Evolutionary conservation across 78 protist genomes (phyloP), one percentile per base, ranked within the genome.

Genomic region (Andalucia godoyi): DNA sequence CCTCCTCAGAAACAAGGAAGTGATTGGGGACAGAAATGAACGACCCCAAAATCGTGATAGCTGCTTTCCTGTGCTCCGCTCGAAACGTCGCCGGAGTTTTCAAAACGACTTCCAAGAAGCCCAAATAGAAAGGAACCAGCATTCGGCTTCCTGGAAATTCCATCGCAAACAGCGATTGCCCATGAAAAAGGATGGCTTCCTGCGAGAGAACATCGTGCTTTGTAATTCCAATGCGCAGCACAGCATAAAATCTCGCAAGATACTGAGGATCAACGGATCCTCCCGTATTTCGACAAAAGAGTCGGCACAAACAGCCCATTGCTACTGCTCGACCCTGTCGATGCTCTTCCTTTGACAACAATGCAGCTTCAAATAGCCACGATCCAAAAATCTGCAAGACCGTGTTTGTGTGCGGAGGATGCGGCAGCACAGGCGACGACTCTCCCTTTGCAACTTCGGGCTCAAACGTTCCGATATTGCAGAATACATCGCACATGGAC

Each of bases 21-120:
- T 21, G 60, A 55, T 55, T 55, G 21, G 60, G 60, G n/a, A 55
- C n/a, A 21, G 54, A 55, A 29, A 55, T 55, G 54, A 55, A 21
- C 21, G 60, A 55, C 21, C 54, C 21, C n/a, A 55, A 29, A 21
- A 55, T 18, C 25, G 60, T 55, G 25, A 55, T 55, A 21, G 53
- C 21, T 30, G 60, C 21, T 21, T 21, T 30, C 25, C 60, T 55
- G 21, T 29, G 25, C 21, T 29, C 60, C 21, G 21, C 54, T 55
- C n/a, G 60, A 55, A 29, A 55, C 21, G 50, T 21, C 21, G 21
- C 21, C 21, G 50, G 37, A 21, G 33, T 21, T 21, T 21, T 29
- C 21, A 55, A 21, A 55, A 55, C 21, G 53, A 30, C 21, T 55
- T 21, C 60, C n/a, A 21, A 55, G n/a, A 55, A 21, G 21, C 25